Conservation (phyloP, 768 basidiomycete species). For the Leccinum subtestaceum region DNA sequence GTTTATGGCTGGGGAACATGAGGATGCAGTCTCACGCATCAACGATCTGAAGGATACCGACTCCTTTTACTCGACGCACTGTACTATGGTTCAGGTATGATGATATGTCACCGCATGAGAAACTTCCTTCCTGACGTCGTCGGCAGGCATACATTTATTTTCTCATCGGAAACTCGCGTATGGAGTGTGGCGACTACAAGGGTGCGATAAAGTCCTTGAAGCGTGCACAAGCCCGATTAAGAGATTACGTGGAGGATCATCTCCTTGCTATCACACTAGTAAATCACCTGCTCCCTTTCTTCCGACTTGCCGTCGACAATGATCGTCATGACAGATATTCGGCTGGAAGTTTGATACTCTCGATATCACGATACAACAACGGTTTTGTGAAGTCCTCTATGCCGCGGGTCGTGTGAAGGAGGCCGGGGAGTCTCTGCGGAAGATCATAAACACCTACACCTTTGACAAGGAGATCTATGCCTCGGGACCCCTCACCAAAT, state of each 20-base stretch:
- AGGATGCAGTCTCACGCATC: no score
- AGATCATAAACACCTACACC: not conserved
- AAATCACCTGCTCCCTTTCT: not conserved
- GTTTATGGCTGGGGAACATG: no score
- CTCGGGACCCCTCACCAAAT: no score
- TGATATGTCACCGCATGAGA: no score
- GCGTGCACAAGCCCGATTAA: not conserved
- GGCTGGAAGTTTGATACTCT: not conserved
- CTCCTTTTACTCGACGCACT: no score
- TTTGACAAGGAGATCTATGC: not conserved
- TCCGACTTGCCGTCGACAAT: not conserved
- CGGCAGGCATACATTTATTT: not conserved
- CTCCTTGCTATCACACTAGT: not conserved
- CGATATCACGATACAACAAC: not conserved
- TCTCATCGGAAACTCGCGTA: not conserved
- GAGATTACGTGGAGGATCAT: not conserved
- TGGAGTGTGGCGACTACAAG: not conserved
- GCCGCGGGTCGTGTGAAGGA: not conserved
- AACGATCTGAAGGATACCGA: no score
- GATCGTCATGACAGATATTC: not conserved
- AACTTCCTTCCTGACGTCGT: not conserved
- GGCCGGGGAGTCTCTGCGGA: not conserved
- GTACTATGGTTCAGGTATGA: no score
- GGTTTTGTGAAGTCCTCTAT: not conserved
- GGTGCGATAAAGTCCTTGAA: not conserved